These are phyloP conservation scores for Penicillium macrosclerotiorum DNA, from an alignment of 495 filamentous ascomycete genomes.

Conservation along the genomic window DNA sequence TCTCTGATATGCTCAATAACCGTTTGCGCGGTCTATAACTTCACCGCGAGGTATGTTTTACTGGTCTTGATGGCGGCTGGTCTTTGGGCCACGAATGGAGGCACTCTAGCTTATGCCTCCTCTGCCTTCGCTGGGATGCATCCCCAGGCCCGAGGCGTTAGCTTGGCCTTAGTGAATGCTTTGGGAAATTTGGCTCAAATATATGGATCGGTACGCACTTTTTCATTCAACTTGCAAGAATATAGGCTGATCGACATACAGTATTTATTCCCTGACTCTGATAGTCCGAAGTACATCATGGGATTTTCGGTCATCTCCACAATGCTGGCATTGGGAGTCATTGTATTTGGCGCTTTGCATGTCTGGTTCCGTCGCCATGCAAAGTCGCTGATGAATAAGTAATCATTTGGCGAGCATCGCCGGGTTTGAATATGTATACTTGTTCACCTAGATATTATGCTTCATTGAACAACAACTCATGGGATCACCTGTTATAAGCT, in stretches of 20 bases:
- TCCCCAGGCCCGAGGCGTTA: constrained; percentile 35
- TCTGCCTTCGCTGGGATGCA: constrained; percentile 39
- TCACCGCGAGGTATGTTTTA: constrained; percentile 50
- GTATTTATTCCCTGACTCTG: constrained; percentile 32
- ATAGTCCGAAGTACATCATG: constrained; percentile 36
- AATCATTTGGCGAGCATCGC: neutral
- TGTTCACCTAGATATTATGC: too few species aligned
- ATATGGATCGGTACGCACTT: constrained; percentile 37
- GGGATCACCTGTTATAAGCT: too few species aligned
- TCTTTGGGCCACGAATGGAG: constrained; percentile 46
- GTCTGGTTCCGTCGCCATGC: constrained; percentile 23
- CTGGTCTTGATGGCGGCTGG: constrained; percentile 51
- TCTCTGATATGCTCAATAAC: constrained; percentile 41
- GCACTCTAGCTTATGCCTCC: constrained; percentile 42
- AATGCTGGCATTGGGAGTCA: constrained; percentile 37
- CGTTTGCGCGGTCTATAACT: constrained; percentile 42
- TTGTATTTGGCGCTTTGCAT: constrained; percentile 28
- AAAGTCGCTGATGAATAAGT: neutral
- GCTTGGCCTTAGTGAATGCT: constrained; percentile 49
- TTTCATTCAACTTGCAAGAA: neutral
- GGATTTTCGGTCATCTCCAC: constrained; percentile 40
- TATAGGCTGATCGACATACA: constrained; percentile 5
- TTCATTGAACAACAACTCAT: too few species aligned
- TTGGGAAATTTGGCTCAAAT: constrained; percentile 51
- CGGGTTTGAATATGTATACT: too few species aligned